Conservation (phyloP, 2,329 filamentous ascomycete genomes). For the Alternaria longipes region DNA sequence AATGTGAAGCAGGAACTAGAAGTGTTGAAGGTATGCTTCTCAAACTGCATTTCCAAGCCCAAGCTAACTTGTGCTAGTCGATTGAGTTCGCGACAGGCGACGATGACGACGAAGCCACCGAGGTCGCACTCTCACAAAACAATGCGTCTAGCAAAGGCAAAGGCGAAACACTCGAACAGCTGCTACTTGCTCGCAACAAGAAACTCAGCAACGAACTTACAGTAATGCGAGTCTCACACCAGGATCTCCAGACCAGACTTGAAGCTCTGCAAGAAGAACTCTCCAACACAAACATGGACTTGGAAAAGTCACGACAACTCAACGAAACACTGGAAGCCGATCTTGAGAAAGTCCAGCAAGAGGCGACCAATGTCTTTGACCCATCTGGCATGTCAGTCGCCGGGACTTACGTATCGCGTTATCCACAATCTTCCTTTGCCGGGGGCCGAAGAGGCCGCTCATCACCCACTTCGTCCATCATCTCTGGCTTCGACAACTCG, state of each 20-base stretch:
- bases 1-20: conserved; percentile 96
- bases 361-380: conserved; percentile 83
- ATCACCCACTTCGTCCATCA: conserved; percentile 96
- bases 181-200: conserved; percentile 92
- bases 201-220: conserved; percentile 95
- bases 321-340: conserved; percentile 93
- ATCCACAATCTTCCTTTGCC: conserved; percentile 69
- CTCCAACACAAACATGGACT: conserved; percentile 81
- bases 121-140: conserved; percentile 54
- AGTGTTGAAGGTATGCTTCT: conserved; percentile 74
- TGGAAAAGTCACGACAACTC: conserved; percentile 84
- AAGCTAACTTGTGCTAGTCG: conserved; percentile 61
- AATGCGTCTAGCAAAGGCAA: conserved; percentile 66
- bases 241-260: conserved; percentile 84
- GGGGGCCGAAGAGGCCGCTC: conserved; percentile 69
- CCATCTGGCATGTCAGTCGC: conserved; percentile 88
- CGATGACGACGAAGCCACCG: conserved; percentile 62
- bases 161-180: conserved; percentile 86
- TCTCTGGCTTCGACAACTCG: conserved; percentile 83
- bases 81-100: conserved; percentile 95
- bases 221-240: conserved; percentile 89
- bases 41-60: not conserved
- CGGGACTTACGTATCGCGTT: conserved; percentile 85
- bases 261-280: conserved; percentile 85
- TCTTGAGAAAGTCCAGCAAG: conserved; percentile 84